Base-by-base conservation (phyloP, 2,329 filamentous ascomycete genomes). In the Aspergillus puulaauensis region DNA sequence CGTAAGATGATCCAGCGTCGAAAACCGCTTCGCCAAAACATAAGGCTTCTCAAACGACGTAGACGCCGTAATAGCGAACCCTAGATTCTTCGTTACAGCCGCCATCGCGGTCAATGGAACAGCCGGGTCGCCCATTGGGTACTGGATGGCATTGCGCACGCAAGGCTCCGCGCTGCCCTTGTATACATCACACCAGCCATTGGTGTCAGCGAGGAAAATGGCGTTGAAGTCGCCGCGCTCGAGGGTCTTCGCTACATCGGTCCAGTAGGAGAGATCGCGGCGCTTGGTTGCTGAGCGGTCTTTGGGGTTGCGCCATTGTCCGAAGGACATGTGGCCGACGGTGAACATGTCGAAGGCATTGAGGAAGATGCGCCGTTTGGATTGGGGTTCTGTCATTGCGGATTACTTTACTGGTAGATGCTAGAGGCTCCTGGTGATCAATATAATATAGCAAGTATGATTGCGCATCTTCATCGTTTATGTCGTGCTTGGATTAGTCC, bases 281-380 rank as follows among this genome's bases (percentile, higher is more conserved):
- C 35, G 14, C 60, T 89, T 89, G 0, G 82, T 84, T 0, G 82
- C 80, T 0, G 84, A 86, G 56, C 80, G 81, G 67, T 89, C 86
- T 15, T 72, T 76, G 0, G 86, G 85, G 53, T 88, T 85, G 81
- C 86, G 88, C 86, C 86, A 89, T 73, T 88, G 86, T 1, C 86
- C 86, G 1, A 85, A 84, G 0, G 83, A 85, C 35, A 89, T 67
- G 66, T 89, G 86, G 2, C 85, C 85, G 4, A 87, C 79, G 0
- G 85, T 87, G 2, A 79, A 84, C 84, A 87, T 87, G 58, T 87
- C 85, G 61, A 88, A 87, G 2, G 85, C 85, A 74, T 87, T 88
- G 48, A 88, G 75, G 4, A 87, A 67, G 14, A 87, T 86, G 23
- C 82, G 77, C 62, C 83, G 83, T 66, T 80, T 82, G 27, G 14